A percentile compares a stretch with the other conserved stretches of the same genome.
Evolutionary conservation across 169 alveolate genomes (phyloP).

Genomic region (Miamiensis avidus): DNA sequence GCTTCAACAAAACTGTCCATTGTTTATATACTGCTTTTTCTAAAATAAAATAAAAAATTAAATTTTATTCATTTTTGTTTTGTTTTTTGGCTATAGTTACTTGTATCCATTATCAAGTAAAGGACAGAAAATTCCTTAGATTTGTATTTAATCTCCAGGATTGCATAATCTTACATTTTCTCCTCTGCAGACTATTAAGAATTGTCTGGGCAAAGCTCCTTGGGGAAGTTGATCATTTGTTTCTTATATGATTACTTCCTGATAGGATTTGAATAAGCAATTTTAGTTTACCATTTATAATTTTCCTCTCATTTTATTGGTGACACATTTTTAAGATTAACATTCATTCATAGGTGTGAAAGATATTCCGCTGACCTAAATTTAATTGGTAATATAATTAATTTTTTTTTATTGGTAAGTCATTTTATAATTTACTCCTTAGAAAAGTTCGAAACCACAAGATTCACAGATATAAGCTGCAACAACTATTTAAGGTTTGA

Average conservation of each 20-base stretch:
- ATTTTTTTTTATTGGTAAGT: too few relatives aligned
- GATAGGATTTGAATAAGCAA: conserved; percentile 76
- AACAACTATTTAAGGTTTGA: conserved; percentile 93
- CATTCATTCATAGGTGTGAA: conserved; percentile 92
- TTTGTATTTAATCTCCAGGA: conserved; percentile 88
- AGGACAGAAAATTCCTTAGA: conserved; percentile 58
- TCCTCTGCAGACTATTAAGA: conserved; percentile 90
- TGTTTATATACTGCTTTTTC: conserved; percentile 2
- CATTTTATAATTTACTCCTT: conserved; percentile 81
- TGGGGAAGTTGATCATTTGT: conserved; percentile 93
- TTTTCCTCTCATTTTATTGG: conserved; percentile 87
- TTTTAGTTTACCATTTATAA: conserved; percentile 54
- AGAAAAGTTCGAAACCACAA: conserved; percentile 90
- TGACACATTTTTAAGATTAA: conserved; percentile 86
- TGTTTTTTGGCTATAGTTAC: too few relatives aligned
- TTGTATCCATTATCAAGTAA: conserved; percentile 33
- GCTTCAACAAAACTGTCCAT: conserved; percentile 88
- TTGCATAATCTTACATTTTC: conserved; percentile 76
- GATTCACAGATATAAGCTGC: conserved; percentile 95
- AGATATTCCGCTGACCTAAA: conserved; percentile 44
- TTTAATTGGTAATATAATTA: conserved; percentile 48
- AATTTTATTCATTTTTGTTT: too few relatives aligned
- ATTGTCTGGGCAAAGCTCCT: conserved; percentile 94
- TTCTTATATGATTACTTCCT: conserved; percentile 95
- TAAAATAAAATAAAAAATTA: conserved; percentile 26